Evolutionary conservation across 768 basidiomycete genomes (phyloP).

Genomic region (Strobilomyces echinocephalus): DNA sequence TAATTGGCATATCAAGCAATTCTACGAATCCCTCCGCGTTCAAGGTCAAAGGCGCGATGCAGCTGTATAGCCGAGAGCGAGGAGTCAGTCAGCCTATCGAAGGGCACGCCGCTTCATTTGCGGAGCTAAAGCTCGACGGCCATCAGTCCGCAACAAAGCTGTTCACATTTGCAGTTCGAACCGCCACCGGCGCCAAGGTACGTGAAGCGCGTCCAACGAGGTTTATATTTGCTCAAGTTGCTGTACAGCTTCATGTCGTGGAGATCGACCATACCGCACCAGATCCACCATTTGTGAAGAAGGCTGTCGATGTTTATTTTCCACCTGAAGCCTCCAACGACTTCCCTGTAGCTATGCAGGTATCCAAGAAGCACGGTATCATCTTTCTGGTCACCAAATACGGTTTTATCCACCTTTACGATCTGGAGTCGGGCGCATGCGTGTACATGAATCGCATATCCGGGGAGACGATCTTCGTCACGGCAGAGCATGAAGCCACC

Average conservation of each 20-base stretch:
- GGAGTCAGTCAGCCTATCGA: slow-evolving; percentile 97
- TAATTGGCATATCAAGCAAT: slow-evolving; percentile 92
- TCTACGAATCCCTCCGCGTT: slow-evolving; percentile 90
- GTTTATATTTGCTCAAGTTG: slow-evolving; percentile 6
- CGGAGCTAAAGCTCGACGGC: slow-evolving; percentile 87
- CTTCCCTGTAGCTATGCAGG: slow-evolving; percentile 99
- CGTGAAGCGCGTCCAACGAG: slow-evolving; percentile 18
- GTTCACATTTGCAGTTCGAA: slow-evolving; percentile 92
- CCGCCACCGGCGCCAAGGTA: slow-evolving; percentile 97
- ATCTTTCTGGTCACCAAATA: slow-evolving; percentile 97
- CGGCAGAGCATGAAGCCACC: slow-evolving; percentile 89
- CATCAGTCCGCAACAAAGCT: slow-evolving; percentile 81
- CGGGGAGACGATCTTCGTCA: slow-evolving; percentile 98
- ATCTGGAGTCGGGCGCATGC: slow-evolving; percentile 94
- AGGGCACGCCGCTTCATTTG: slow-evolving; percentile 96
- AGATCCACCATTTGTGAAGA: slow-evolving; percentile 92
- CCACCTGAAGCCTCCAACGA: slow-evolving; percentile 97
- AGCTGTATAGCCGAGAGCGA: slow-evolving; percentile 89
- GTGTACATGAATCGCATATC: slow-evolving; percentile 99
- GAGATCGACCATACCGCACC: slow-evolving; percentile 95
- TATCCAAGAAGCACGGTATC: slow-evolving; percentile 95
- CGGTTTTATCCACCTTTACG: slow-evolving; percentile 98
- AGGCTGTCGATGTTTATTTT: slow-evolving; percentile 98
- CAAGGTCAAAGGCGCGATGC: slow-evolving; percentile 99
- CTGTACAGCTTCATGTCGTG: slow-evolving; percentile 84